Percentiles rank a stretch among this genome's conserved stretches.
Conservation (phyloP, 1,284 basidiomycete species). For the Gymnopus androsaceus region DNA sequence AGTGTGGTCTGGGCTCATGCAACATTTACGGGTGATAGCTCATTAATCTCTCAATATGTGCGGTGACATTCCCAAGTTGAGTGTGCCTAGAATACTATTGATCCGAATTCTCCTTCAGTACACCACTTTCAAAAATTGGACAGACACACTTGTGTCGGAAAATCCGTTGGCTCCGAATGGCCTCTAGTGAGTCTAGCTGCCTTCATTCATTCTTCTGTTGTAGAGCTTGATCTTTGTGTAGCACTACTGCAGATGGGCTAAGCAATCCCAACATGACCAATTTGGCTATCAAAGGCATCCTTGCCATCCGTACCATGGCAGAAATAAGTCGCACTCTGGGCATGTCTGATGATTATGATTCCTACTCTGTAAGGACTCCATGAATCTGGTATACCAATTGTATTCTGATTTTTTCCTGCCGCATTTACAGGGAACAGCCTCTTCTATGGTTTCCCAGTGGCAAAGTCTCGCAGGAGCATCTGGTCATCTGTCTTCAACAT, state of each 20-base stretch:
- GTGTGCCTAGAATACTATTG: too few relatives aligned
- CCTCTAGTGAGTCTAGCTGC: conserved; percentile 9
- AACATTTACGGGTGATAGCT: conserved; percentile 18
- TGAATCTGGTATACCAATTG: not conserved
- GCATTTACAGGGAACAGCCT: conserved; percentile 22
- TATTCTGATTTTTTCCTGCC: not conserved
- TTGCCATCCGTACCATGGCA: conserved; percentile 25
- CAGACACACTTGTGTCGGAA: conserved; percentile 14
- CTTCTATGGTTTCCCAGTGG: conserved; percentile 26
- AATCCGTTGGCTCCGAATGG: conserved; percentile 14
- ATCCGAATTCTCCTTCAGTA: too few relatives aligned
- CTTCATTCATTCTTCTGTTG: not conserved
- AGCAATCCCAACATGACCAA: conserved; percentile 17
- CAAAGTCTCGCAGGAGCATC: conserved; percentile 20
- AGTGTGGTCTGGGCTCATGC: conserved; percentile 25
- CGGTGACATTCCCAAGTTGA: conserved; percentile 5
- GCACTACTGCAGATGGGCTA: conserved; percentile 17
- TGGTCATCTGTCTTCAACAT: conserved; percentile 28
- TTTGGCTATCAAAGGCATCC: conserved; percentile 25
- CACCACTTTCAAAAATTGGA: conserved; percentile 16
- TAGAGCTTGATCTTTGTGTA: not conserved
- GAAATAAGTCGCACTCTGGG: conserved; percentile 20
- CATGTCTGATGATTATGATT: conserved; percentile 14
- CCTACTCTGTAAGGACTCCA: conserved; percentile 20
- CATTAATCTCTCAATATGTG: conserved; percentile 19